phyloP scores from a whole-genome alignment of 371 early-diverging fungal species.

The Lichtheimia corymbifera region DNA sequence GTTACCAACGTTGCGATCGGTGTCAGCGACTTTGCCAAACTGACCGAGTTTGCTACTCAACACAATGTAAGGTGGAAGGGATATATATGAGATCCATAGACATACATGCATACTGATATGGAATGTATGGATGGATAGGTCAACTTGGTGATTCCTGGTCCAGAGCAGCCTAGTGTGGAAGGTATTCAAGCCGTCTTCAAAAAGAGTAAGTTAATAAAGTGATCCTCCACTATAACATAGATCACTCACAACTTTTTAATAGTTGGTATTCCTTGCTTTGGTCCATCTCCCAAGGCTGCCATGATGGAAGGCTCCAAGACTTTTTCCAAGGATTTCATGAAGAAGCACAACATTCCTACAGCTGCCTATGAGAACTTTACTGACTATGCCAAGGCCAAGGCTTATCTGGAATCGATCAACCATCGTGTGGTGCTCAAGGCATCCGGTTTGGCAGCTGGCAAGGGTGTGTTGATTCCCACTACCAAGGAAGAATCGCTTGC shows the following conservation, averaged over 20 bases:
- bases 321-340: conserved; percentile 98
- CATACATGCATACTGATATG: background rate
- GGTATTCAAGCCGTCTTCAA: conserved; percentile 84
- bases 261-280: conserved; percentile 95
- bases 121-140: conserved; percentile 33
- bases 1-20: conserved; percentile 80
- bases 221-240: background rate
- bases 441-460: conserved; percentile 96
- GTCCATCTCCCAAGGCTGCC: conserved; percentile 90
- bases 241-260: conserved; percentile 2
- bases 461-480: conserved; percentile 93
- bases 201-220: conserved; percentile 56
- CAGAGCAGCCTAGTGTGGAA: conserved; percentile 96
- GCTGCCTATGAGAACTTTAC: conserved; percentile 93
- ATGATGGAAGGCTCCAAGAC: conserved; percentile 97
- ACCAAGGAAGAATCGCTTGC: conserved; percentile 84
- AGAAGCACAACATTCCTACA: conserved; percentile 92
- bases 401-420: conserved; percentile 61
- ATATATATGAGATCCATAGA: too few species aligned
- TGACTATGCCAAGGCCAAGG: conserved; percentile 77
- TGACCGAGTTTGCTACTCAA: conserved; percentile 79
- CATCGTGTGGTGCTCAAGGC: conserved; percentile 87
- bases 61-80: conserved; percentile 59
- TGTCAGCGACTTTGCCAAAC: conserved; percentile 69
- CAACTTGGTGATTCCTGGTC: conserved; percentile 89